Base-by-base conservation (phyloP, 441 rosid species). In the Francoa sonchifolia region DNA sequence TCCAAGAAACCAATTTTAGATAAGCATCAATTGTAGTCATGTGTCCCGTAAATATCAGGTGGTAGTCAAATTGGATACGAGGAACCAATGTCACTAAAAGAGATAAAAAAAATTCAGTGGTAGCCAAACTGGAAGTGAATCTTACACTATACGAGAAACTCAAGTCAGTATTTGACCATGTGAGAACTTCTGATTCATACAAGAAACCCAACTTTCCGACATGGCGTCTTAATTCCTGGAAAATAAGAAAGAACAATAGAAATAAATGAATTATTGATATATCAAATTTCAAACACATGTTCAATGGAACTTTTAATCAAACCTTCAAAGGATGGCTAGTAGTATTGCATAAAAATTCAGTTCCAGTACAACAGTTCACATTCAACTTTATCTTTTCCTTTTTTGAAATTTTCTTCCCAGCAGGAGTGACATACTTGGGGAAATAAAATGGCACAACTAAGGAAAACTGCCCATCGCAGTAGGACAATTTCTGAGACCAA, bases 301-400 rank as follows among this genome's bases (percentile, higher is more conserved):
- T 15, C 10, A 47, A 29, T 25, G 19, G 3, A 48, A 28, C 22
- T 17, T 3, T 9, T 3, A 42, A 29, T 1, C 10, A 25, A 3
- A 23, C 99, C 99, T 92, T 79, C 40, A 92, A 54, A 20, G 74
- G 95, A 69, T 92, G 97, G 67, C 89, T 84, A 19, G 75, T 69
- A 9, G 67, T 60, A 63, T 77, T 76, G 67, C 80, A 79, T 34
- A 77, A 55, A 61, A 92, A 61, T 61, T 77, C 89, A 33, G 69
- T 59, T 50, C 68, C 89, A 37, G 68, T 64, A 48, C 81, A 74
- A 50, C 76, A 59, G 43, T 75, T 74, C 52, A 83, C 79, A 66
- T 68, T 87, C 69, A 92, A 55, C 33, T 51, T 50, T 39, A 92
- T 77, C 74, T 65, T 92, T 47, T 92, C 95, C 36, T 67, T 83